Percentiles rank a stretch among this genome's conserved stretches.
Conservation (phyloP, 306 rosid species). For the Begonia loranthoides region DNA sequence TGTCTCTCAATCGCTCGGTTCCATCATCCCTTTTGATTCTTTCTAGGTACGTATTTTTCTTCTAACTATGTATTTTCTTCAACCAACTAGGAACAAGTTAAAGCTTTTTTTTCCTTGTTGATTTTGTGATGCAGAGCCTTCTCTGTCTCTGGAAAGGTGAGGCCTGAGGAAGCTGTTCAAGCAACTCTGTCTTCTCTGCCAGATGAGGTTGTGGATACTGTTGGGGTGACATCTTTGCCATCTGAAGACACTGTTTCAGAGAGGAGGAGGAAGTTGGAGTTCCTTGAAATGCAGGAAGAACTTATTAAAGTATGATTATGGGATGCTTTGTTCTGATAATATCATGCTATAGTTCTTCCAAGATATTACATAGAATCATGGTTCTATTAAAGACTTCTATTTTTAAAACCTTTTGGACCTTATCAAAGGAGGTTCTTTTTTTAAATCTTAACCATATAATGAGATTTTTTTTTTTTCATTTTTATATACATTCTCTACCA, state of each 20-base stretch:
- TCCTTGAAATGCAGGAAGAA: slow-evolving; percentile 91
- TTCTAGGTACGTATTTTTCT: slow-evolving; percentile 53
- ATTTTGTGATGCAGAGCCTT: slow-evolving; percentile 46
- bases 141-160: slow-evolving; percentile 67
- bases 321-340: not conserved
- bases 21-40: slow-evolving; percentile 97
- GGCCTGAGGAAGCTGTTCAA: slow-evolving; percentile 82
- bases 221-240: slow-evolving; percentile 76
- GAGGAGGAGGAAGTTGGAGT: slow-evolving; percentile 88
- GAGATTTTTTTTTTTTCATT: too few species aligned
- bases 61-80: not conserved
- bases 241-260: slow-evolving; percentile 87
- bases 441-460: too few species aligned
- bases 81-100: not conserved
- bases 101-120: not conserved
- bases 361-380: too few species aligned
- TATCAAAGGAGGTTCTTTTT: too few species aligned
- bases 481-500: too few species aligned
- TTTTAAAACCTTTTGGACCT: too few species aligned
- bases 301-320: slow-evolving; percentile 59
- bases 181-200: slow-evolving; percentile 90
- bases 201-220: slow-evolving; percentile 89
- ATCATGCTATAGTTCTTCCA: too few species aligned
- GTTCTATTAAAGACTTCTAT: too few species aligned
- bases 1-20: slow-evolving; percentile 82